Base-by-base conservation (phyloP, 2,329 filamentous ascomycete genomes). In the Paecilomyces sp. region DNA sequence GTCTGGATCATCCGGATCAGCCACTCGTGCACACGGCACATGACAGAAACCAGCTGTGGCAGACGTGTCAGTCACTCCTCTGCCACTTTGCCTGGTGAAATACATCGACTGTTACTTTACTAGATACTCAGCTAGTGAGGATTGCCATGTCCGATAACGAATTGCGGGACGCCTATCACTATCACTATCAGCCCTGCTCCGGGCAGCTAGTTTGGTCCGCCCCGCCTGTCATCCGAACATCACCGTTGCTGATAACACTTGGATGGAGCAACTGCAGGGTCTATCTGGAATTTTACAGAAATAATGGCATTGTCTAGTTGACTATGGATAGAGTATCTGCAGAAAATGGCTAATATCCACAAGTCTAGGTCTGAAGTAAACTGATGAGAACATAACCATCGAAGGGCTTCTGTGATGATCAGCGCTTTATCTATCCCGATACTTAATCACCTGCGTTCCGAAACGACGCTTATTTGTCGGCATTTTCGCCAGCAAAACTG, bases 11-110 rank as follows among this genome's bases (percentile, higher is more conserved):
- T 30, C 28, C 31, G 51, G 50, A 54, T 9, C 41, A 51, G 60
- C 58, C 53, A 60, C 58, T 58, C 24, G 28, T 30, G 47, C 34
- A 58, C 55, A 58, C 58, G 60, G 60, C 60, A 59, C 60, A 62
- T 62, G 60, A 62, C 58, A 54, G 12, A 25, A n/a, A 28, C 25
- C 22, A 53, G n/a, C 51, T 22, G 22, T 13, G 9, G 18, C 36
- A 47, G 36, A 47, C 36, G 36, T 47, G 36, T 47, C 36, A 47
- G 41, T 47, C 41, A 47, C 41, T 47, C 41, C 41, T n/a, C 41
- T 2, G 41, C 18, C 3, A 47, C n/a, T 15, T 53, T 30, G 25
- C 22, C 22, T n/a, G 24, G 51, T 25, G 51, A 30, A 22, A 22
- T 53, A 53, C 51, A 25, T 53, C 8, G 47, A 51, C 31, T 18